Conservation (phyloP, 2,329 filamentous ascomycete genomes). For the Diplodia mutila region DNA sequence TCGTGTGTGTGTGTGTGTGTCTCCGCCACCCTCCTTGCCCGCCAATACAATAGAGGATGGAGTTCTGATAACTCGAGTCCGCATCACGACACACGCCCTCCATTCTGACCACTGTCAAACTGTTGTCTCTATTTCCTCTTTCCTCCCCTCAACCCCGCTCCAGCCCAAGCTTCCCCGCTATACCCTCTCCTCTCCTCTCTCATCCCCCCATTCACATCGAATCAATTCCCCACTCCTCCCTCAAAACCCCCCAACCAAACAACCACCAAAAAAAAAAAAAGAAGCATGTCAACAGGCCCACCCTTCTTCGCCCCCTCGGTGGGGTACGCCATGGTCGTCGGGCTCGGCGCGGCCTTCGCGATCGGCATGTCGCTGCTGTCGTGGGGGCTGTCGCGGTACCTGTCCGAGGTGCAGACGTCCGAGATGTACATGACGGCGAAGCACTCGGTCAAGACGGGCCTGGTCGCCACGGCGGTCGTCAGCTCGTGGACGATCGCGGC, state of each 20-base stretch:
- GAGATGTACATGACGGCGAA: constrained; percentile 36
- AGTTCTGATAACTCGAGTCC: neutral
- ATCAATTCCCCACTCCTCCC: neutral
- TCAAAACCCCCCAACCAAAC: neutral
- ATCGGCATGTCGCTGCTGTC: constrained; percentile 23
- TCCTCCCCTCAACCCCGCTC: too few relatives aligned
- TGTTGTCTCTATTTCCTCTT: neutral
- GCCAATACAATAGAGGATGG: neutral
- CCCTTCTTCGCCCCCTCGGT: constrained; percentile 17
- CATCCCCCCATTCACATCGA: too few relatives aligned
- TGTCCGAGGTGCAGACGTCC: constrained; percentile 27
- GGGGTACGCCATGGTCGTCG: constrained; percentile 24
- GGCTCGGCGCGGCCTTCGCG: constrained; percentile 24
- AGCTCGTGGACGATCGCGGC: constrained; percentile 29
- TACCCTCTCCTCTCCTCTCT: too few relatives aligned
- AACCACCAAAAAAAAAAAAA: neutral
- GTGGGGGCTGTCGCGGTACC: constrained; percentile 23
- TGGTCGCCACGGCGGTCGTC: constrained; percentile 32
- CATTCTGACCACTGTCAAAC: neutral
- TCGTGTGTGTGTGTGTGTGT: too few relatives aligned
- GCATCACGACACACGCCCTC: too few relatives aligned
- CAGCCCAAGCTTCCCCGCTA: too few relatives aligned
- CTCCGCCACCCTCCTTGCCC: neutral
- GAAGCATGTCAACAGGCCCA: neutral
- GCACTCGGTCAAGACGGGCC: constrained; percentile 32